Conservation (phyloP, 2,329 filamentous ascomycete genomes). For the Colletotrichum tabaci region DNA sequence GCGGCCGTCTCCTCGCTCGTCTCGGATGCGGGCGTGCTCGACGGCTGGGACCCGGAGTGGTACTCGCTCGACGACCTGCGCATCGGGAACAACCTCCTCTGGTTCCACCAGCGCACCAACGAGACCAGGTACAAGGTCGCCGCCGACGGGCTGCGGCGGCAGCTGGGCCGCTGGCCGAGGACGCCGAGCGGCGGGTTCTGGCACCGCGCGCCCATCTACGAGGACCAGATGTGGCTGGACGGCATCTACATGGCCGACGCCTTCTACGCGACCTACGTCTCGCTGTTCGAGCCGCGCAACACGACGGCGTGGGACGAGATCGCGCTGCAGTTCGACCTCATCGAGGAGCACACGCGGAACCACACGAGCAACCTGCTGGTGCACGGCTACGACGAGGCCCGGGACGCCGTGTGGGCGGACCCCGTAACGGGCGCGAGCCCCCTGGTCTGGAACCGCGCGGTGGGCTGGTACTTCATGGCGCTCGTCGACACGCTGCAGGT, state of each 20-base stretch:
- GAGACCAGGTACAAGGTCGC: conserved; percentile 65
- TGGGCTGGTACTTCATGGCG: conserved; percentile 69
- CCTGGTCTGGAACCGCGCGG: conserved; percentile 66
- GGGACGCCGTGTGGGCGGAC: conserved; percentile 66
- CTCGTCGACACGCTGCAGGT: conserved; percentile 65
- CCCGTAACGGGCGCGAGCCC: conserved; percentile 64
- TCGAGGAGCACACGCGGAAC: conserved; percentile 60
- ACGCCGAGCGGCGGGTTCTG: conserved; percentile 69
- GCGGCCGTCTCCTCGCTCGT: conserved; percentile 34
- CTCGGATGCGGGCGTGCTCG: conserved; percentile 59
- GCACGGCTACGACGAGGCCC: conserved; percentile 68
- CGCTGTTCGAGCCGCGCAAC: conserved; percentile 55
- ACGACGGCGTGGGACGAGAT: conserved; percentile 61
- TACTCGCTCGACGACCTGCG: conserved; percentile 69
- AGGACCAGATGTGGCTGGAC: conserved; percentile 72
- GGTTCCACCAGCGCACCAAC: conserved; percentile 62
- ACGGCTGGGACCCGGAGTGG: conserved; percentile 61
- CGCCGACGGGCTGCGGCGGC: conserved; percentile 60
- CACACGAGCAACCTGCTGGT: conserved; percentile 60
- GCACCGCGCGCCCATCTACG: conserved; percentile 60
- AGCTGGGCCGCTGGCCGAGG: conserved; percentile 64
- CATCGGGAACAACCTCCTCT: conserved; percentile 66
- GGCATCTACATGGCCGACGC: conserved; percentile 67
- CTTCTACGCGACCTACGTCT: conserved; percentile 60
- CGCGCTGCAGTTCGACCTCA: conserved; percentile 60